Evolutionary conservation across 345 rosid species (phyloP).

Genomic region (Hypericum androsaemum): DNA sequence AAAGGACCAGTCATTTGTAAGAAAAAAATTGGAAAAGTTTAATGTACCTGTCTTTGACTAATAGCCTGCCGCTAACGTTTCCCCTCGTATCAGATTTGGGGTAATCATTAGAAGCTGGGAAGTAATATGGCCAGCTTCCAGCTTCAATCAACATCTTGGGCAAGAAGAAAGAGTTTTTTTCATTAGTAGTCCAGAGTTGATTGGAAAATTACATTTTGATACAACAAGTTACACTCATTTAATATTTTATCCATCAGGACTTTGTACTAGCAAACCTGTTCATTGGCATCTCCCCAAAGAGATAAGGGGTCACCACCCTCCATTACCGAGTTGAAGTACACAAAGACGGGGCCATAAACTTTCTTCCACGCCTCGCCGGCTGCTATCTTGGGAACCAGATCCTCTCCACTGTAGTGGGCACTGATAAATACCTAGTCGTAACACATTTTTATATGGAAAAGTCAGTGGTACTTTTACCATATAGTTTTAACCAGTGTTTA

Average conservation of each 20-base stretch:
- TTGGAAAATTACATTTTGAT: too few relatives aligned
- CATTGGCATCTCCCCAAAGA: constrained; percentile 17
- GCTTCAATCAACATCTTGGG: constrained; percentile 15
- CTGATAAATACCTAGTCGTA: background rate
- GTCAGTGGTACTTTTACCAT: too few relatives aligned
- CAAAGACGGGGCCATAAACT: constrained; percentile 14
- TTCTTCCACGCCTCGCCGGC: constrained; percentile 17
- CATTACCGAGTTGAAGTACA: constrained; percentile 10
- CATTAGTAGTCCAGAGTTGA: too few relatives aligned
- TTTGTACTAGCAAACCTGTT: constrained; percentile 1
- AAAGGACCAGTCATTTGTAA: background rate
- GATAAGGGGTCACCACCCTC: constrained; percentile 5
- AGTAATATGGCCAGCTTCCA: constrained; percentile 21
- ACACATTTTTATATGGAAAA: background rate
- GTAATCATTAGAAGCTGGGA: constrained; percentile 22
- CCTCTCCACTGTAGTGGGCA: background rate
- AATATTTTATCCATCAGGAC: too few relatives aligned
- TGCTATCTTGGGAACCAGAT: constrained; percentile 9
- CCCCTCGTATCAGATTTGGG: constrained; percentile 15
- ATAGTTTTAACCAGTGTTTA: too few relatives aligned
- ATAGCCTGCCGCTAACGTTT: constrained; percentile 14
- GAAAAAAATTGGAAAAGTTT: background rate
- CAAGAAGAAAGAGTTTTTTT: too few relatives aligned
- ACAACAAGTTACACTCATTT: too few relatives aligned
- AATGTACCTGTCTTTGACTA: constrained; percentile 16